Percentiles rank a stretch among this genome's conserved stretches.
phyloP scores from a whole-genome alignment of 169 alveolate species.

The Cryptosporidium felis region DNA sequence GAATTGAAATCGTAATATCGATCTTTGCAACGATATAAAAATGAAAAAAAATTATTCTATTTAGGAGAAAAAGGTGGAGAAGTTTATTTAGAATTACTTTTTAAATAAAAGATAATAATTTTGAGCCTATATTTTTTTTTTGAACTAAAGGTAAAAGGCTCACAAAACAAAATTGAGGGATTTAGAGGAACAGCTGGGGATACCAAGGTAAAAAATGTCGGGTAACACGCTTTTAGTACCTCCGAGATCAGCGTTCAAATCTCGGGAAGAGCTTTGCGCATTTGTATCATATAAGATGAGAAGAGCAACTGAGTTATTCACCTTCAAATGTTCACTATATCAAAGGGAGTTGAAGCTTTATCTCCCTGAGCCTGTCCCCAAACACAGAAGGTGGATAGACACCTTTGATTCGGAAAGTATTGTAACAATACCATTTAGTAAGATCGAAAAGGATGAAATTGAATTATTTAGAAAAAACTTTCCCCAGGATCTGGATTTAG shows the following conservation, averaged over 20 bases:
- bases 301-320: conserved; percentile 65
- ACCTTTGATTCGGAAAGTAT: conserved; percentile 70
- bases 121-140: background rate
- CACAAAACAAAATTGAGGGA: background rate
- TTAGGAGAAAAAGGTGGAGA: background rate
- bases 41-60: background rate
- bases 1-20: conserved; percentile 71
- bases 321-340: conserved; percentile 61
- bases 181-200: background rate
- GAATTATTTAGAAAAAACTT: conserved; percentile 32
- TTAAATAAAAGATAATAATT: background rate
- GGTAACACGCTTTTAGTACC: conserved; percentile 34
- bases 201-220: background rate
- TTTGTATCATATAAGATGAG: conserved; percentile 69
- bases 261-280: conserved; percentile 67
- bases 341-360: conserved; percentile 63
- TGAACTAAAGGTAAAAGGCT: background rate
- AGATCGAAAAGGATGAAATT: conserved; percentile 58
- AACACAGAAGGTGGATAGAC: conserved; percentile 70
- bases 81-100: background rate
- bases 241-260: conserved; percentile 59
- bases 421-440: conserved; percentile 58
- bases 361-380: conserved; percentile 69
- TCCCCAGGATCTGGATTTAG: conserved; percentile 65
- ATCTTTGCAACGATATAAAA: conserved; percentile 51